Conservation (phyloP, 345 rosid genomes). For the Noccaea caerulescens region DNA sequence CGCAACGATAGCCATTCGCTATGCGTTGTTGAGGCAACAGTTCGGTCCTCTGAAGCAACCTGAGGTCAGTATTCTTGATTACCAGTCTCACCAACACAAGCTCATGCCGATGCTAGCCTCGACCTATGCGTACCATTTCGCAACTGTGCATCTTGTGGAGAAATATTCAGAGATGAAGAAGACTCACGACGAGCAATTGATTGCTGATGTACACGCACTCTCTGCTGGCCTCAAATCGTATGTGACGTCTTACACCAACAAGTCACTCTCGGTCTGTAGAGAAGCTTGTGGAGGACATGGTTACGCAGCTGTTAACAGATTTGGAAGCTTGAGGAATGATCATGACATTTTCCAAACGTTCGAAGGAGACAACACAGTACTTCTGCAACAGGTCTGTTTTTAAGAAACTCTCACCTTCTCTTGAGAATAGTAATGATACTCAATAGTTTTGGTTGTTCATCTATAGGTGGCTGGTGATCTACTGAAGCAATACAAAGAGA, state of each 20-base stretch:
- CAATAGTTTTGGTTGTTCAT: conserved; percentile 28
- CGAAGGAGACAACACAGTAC: conserved; percentile 99
- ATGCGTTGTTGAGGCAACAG: conserved; percentile 89
- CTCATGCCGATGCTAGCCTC: conserved; percentile 99
- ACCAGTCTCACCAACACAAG: conserved; percentile 99
- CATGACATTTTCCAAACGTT: conserved; percentile 97
- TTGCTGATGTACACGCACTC: conserved; percentile 90
- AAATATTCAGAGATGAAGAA: conserved; percentile 83
- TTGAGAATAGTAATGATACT: conserved; percentile 3
- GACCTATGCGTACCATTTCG: conserved; percentile 91
- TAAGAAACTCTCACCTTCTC: conserved; percentile 23
- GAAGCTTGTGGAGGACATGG: conserved; percentile 99
- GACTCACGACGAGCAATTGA: conserved; percentile 74
- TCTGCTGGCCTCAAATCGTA: conserved; percentile 99
- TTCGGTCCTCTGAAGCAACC: conserved; percentile 97
- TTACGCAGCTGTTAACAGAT: conserved; percentile 98
- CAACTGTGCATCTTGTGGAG: conserved; percentile 73
- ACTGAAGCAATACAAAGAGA: conserved; percentile 85
- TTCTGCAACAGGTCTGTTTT: conserved; percentile 73
- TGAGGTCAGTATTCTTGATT: conserved; percentile 95
- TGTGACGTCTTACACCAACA: conserved; percentile 87
- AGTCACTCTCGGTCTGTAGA: conserved; percentile 83
- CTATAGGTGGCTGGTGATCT: conserved; percentile 89
- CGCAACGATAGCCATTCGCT: conserved; percentile 80
- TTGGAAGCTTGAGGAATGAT: conserved; percentile 96